Base-by-base conservation (phyloP, 495 filamentous ascomycete species). In the Tuber indicum region DNA sequence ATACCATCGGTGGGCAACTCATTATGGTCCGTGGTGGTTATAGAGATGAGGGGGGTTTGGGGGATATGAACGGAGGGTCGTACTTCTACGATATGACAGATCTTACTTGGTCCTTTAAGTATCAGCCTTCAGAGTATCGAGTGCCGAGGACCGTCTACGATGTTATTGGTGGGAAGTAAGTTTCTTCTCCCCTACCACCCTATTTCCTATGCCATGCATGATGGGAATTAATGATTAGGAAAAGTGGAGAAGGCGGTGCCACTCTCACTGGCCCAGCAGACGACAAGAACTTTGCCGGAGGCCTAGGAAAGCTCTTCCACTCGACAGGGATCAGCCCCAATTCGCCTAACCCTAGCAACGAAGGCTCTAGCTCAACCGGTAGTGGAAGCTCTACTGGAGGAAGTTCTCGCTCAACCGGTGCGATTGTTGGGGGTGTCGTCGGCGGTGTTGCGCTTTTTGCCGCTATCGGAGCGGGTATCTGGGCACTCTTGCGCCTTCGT, bases 371-470 rank as follows among this genome's bases (percentile, higher is more conserved):
- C 39, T 39, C 39, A 39, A 39, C 39, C 39, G 39, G 72, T 74
- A 69, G 17, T 44, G 32, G 70, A 3, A 39, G 39, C 3, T 39
- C 39, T 39, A 39, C 1, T 39, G 39, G 39, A 1, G 39, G 39
- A 14, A 46, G 74, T 23, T 74, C 79, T 10, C 78, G 73, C 44
- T 8, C 52, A 62, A 80, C 77, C 9, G 82, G 82, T 7, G 77
- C 82, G 32, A 80, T 83, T 19, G 82, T 72, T 12, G 82, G 82
- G 3, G 82, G 82, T 17, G 75, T 84, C 26, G 73, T 83, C 19
- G 82, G 82, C 1, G 82, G 82, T 12, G 14, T 83, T 21, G 75
- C 62, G 8, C 78, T 45, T 17, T 14, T 77, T 21, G 79, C 75
- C 6, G 19, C 81, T 9, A 23, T 81, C 70, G 79, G 66, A 7